Evolutionary conservation across 768 basidiomycete species (phyloP), one percentile per base, ranked within the genome.

Genomic region (Rhizopogon rudus): DNA sequence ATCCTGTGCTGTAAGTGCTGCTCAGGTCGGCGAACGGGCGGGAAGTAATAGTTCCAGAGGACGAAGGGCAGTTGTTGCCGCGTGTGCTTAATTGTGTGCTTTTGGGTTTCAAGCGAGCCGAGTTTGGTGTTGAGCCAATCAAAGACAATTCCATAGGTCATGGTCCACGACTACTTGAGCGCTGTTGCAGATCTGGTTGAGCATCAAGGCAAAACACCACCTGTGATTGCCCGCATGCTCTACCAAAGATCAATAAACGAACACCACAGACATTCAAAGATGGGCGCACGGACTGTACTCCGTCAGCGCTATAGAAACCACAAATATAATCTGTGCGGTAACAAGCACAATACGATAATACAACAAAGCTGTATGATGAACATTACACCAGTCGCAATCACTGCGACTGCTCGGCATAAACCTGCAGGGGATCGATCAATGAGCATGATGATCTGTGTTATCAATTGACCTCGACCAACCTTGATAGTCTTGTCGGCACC

Each of bases 401-500:
- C 64, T 81, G 75, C 6, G 82, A 72, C 61, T 89, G 87, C 67
- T 91, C 88, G 20, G 88, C 85, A 61, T 90, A 90, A 40, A 90
- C 71, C 81, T 81, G 51, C 40, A 14, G 44, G 35, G 35, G 35
- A 13, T 52, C 39, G 29, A 44, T 40, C 20, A 40, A 53, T 42
- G 16, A 45, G 59, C 46, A 44, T 17, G 16, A 29, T 9, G 10
- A 39, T 31, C 22, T n/a, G 44, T 16, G 37, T 9, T 42, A 20
- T 40, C 49, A 52, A 50, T n/a, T 44, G 50, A 31, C 45, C 50
- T 51, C 55, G 22, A 67, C 80, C 46, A 31, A 90, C 91, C 82
- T 99, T 98, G 76, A 98, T 96, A 9, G 96, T 98, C 80, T 98
- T 99, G 76, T 98, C 97, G 10, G 97, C 97, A 4, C 95, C 90